Evolutionary conservation across 495 filamentous ascomycete species (phyloP), one percentile per base, ranked within the genome.

Genomic region (Penicillium macrosclerotiorum): DNA sequence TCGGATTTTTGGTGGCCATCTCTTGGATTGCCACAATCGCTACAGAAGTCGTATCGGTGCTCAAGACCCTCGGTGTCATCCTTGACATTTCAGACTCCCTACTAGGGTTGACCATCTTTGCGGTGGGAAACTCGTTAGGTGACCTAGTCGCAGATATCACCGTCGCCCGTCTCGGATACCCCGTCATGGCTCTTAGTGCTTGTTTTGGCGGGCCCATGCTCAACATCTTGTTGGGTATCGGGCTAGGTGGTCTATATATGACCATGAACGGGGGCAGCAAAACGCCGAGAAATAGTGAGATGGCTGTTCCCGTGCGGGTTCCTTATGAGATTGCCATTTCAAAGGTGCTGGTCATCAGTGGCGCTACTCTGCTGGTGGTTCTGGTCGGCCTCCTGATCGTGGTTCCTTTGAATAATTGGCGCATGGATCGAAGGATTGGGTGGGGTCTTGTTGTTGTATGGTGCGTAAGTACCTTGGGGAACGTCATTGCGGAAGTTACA

Each of bases 161-260:
- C 0, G 86, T 99, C 26, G 94, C 94, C 8, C 74, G 88, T 11
- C 77, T 97, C 0, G 93, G 94, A 1, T 96, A 90, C 66, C 94
- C 94, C 0, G 90, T 97, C 31, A 99, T 99, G 94, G 94, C 94
- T 6, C 75, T 99, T 52, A 70, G 68, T 45, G 94, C 94, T 20
- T 99, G 94, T 59, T 97, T 97, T 56, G 94, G 94, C 12, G 94
- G 94, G 0, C 94, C 94, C 0, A 89, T 99, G 89, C 77, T 99
- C 18, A 99, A 99, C 57, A 99, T 99, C 42, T 70, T 99, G 0
- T 80, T 99, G 9, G 94, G 94, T 0, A 90, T 99, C 35, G 94
- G 94, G 3, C 66, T 96, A 7, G 84, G 85, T 16, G 94, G 94
- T 1, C 71, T 89, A 24, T 95, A 89, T 55, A 93, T 96, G 77